A percentile compares a stretch with the other conserved stretches of the same genome.
Conservation (phyloP, 805 yeast genomes). For the Starmerella bombicola region DNA sequence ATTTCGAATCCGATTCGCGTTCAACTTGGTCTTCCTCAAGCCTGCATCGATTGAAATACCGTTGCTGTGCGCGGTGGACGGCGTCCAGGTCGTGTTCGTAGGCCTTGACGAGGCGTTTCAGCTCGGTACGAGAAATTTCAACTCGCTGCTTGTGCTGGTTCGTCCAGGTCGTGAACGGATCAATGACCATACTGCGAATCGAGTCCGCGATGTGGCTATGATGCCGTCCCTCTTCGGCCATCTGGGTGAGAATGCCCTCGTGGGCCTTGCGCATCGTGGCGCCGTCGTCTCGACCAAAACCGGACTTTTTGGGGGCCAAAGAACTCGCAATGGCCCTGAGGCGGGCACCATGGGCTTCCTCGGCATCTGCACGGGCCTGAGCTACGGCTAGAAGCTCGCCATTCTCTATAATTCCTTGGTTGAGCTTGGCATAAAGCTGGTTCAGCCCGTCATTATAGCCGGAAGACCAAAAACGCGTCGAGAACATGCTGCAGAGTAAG, state of each 20-base stretch:
- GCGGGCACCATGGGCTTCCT: constrained; percentile 49
- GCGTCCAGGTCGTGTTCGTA: constrained; percentile 41
- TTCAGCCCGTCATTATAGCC: constrained; percentile 26
- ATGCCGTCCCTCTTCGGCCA: constrained; percentile 44
- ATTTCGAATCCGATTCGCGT: neutral
- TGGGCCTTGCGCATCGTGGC: constrained; percentile 52
- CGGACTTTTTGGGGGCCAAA: constrained; percentile 31
- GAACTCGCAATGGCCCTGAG: constrained; percentile 34
- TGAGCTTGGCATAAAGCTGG: constrained; percentile 30
- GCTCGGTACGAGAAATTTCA: constrained; percentile 43
- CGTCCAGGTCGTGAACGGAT: constrained; percentile 67
- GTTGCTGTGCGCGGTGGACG: constrained; percentile 45
- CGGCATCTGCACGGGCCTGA: constrained; percentile 59
- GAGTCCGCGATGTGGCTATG: constrained; percentile 52
- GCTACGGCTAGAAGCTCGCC: constrained; percentile 55
- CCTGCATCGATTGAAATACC: constrained; percentile 67
- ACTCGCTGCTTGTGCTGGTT: constrained; percentile 57
- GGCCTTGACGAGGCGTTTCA: constrained; percentile 39
- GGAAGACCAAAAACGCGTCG: constrained; percentile 23
- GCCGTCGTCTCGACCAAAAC: constrained; percentile 48
- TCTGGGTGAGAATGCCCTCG: constrained; percentile 43
- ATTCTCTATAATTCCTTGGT: constrained; percentile 54
- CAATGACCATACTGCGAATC: constrained; percentile 47
- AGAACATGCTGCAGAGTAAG: too few species aligned
- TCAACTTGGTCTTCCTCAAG: constrained; percentile 40